A percentile compares a stretch with the other conserved stretches of the same genome.
Conservation (phyloP, 176 grass and related monocot species). For the Avena eriantha region DNA sequence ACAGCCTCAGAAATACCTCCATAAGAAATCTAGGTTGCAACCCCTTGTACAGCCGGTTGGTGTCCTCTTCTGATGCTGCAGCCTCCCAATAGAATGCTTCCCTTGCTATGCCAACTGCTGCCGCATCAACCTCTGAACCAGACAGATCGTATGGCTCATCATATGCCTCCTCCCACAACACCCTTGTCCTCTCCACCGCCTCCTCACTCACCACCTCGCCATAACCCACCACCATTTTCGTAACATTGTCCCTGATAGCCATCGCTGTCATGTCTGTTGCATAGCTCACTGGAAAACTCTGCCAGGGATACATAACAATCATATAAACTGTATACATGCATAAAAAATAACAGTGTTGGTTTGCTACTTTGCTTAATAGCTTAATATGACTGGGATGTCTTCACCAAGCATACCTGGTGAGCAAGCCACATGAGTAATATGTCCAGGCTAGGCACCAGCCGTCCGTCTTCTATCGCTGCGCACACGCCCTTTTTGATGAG, state of each 20-base stretch:
- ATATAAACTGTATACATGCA: neutral
- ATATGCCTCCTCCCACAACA: conserved; percentile 72
- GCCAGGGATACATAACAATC: conserved; percentile 25
- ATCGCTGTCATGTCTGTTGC: conserved; percentile 54
- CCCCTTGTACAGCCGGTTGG: conserved; percentile 72
- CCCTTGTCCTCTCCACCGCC: conserved; percentile 48
- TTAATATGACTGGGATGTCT: conserved; percentile 7
- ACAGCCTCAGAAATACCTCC: conserved; percentile 64
- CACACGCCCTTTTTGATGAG: conserved; percentile 50
- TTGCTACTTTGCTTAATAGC: neutral
- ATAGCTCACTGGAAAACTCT: conserved; percentile 83
- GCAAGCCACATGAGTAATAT: conserved; percentile 90
- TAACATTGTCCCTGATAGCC: conserved; percentile 35
- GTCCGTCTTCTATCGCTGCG: conserved; percentile 1
- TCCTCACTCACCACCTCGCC: conserved; percentile 49
- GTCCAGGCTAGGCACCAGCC: conserved; percentile 74
- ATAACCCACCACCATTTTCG: conserved; percentile 46
- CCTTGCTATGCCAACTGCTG: conserved; percentile 37
- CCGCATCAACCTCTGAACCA: conserved; percentile 54
- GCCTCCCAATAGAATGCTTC: conserved; percentile 72
- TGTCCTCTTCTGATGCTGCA: conserved; percentile 49
- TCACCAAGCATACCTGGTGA: conserved; percentile 71
- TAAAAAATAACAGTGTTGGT: neutral
- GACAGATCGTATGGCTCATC: conserved; percentile 79
- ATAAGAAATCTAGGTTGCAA: conserved; percentile 84